phyloP scores from a whole-genome alignment of 768 basidiomycete genomes.

The Tricholoma hemisulphureum region DNA sequence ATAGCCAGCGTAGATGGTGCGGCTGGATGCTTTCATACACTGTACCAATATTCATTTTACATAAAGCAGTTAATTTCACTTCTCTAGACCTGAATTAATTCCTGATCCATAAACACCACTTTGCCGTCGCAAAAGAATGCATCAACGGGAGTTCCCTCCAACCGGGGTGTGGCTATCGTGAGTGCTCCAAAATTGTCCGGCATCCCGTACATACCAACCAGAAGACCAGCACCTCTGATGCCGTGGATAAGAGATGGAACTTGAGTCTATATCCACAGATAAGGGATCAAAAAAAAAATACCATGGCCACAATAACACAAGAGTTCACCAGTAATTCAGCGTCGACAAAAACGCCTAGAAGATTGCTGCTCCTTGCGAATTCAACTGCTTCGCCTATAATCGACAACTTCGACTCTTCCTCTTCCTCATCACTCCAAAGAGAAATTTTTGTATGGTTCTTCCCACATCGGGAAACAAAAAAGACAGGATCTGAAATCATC shows the following conservation, averaged over 20 bases:
- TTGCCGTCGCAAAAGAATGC: conserved; percentile 65
- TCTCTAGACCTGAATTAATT: conserved; percentile 32
- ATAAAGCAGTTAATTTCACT: conserved; percentile 2
- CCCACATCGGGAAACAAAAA: conserved; percentile 89
- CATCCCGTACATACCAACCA: conserved; percentile 82
- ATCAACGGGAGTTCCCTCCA: conserved; percentile 57
- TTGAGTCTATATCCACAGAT: conserved; percentile 51
- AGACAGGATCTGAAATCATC: conserved; percentile 78
- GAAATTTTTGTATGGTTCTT: conserved; percentile 41
- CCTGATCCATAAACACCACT: conserved; percentile 66
- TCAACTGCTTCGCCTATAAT: conserved; percentile 91
- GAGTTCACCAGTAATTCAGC: conserved; percentile 77
- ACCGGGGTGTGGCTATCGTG: conserved; percentile 31
- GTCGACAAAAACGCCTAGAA: conserved; percentile 89
- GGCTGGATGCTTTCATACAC: conserved; percentile 4
- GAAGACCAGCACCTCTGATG: conserved; percentile 83
- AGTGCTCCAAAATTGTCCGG: conserved; percentile 40
- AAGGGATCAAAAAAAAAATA: conserved; percentile 13
- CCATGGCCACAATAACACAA: conserved; percentile 7
- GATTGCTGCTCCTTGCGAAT: conserved; percentile 88
- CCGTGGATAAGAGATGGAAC: conserved; percentile 89
- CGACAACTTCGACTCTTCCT: conserved; percentile 50
- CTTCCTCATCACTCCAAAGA: conserved; percentile 37
- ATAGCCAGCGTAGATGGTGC: background rate
- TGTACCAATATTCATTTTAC: conserved; percentile 8